Conservation (phyloP, 495 filamentous ascomycete species). For the Evernia prunastri region DNA sequence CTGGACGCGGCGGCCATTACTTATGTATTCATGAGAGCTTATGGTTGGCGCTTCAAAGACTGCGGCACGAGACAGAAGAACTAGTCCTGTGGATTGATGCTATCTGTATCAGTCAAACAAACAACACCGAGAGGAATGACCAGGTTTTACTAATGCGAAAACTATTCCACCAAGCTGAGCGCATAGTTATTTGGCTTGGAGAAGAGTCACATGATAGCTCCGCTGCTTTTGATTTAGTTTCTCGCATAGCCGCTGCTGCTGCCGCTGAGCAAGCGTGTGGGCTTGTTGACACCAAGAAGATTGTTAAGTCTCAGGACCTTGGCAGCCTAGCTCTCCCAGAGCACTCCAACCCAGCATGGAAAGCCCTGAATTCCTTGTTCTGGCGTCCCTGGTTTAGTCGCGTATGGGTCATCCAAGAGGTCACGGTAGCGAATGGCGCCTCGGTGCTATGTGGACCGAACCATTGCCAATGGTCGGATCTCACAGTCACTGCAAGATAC, state of each 20-base stretch:
- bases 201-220: not conserved
- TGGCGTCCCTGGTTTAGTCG: conserved; percentile 1
- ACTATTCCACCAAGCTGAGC: not conserved
- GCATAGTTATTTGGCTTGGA: not conserved
- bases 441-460: not conserved
- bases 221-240: not conserved
- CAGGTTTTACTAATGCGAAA: not conserved
- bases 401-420: not conserved
- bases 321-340: not conserved
- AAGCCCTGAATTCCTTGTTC: not conserved
- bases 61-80: not conserved
- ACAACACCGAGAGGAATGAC: not conserved
- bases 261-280: not conserved
- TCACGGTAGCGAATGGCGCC: not conserved
- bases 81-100: not conserved
- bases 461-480: not conserved
- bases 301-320: not conserved
- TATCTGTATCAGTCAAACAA: too few species aligned
- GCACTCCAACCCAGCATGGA: not conserved
- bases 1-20: not conserved
- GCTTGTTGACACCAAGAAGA: not conserved
- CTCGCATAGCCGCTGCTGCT: not conserved
- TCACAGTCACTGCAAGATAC: not conserved
- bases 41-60: conserved; percentile 4
- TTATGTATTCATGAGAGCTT: not conserved